phyloP scores from a whole-genome alignment of 306 rosid species.

The Quercus cerris region DNA sequence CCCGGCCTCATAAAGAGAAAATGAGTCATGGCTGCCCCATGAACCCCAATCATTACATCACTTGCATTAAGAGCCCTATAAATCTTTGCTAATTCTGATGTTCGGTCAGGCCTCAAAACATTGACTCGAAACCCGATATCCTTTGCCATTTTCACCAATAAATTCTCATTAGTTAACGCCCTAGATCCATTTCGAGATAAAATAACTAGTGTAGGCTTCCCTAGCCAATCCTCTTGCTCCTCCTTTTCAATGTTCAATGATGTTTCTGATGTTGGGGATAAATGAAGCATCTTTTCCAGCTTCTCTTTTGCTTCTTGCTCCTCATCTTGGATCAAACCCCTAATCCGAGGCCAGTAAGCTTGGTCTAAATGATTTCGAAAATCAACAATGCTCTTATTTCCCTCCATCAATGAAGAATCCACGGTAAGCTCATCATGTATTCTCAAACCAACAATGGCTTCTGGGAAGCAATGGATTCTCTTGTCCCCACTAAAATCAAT shows the following conservation, averaged over 20 bases:
- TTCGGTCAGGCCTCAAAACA: constrained; percentile 56
- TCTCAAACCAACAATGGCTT: constrained; percentile 77
- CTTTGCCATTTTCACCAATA: constrained; percentile 65
- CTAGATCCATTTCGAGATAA: constrained; percentile 80
- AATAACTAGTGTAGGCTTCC: constrained; percentile 56
- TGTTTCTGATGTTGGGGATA: constrained; percentile 27
- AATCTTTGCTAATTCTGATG: constrained; percentile 80
- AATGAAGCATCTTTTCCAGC: constrained; percentile 11
- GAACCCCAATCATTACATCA: constrained; percentile 90
- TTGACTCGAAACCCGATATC: constrained; percentile 58
- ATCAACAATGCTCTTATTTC: constrained; percentile 58
- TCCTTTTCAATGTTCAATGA: constrained; percentile 6
- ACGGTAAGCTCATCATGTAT: constrained; percentile 79
- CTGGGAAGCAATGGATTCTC: constrained; percentile 79
- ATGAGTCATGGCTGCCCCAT: constrained; percentile 99
- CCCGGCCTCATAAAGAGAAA: constrained; percentile 73
- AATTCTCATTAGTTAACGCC: constrained; percentile 62
- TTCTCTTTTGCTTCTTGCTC: constrained; percentile 38
- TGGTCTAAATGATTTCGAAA: constrained; percentile 62
- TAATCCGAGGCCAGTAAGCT: constrained; percentile 79
- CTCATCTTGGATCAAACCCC: constrained; percentile 49
- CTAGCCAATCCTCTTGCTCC: constrained; percentile 14
- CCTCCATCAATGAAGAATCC: constrained; percentile 60
- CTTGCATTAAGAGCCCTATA: constrained; percentile 64
- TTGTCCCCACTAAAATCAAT: constrained; percentile 58